Base-by-base conservation (phyloP, 179 eudicot species). In the Beta macrorhiza region DNA sequence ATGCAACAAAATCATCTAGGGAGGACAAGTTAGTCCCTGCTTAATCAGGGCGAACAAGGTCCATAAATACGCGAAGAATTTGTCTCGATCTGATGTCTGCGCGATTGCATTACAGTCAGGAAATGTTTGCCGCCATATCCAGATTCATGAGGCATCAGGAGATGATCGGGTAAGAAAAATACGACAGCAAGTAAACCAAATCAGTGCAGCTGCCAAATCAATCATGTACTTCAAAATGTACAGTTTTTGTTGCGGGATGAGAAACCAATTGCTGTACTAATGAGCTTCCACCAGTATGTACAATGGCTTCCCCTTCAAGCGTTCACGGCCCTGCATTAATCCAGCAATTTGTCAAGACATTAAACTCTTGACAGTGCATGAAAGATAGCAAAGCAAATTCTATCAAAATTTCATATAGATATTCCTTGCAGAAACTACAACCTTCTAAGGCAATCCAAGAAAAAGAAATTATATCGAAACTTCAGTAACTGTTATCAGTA, bases 241-340 rank as follows among this genome's bases (percentile, higher is more conserved):
- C 77, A 49, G 63, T 47, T 69, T n/a, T 80, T 74, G 13, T 59
- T 15, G n/a, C 68, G 72, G 14, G 45, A 67, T 58, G 71, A 19
- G 44, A n/a, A 25, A 19, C 47, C 56, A 57, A 11, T 2, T 55
- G 56, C 19, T 32, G 67, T 68, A 74, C 84, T 87, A 90, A 62
- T 89, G 91, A 76, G 91, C 87, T 81, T 91, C 92, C 85, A 91
- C 89, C 56, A 91, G 83, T 78, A 91, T 89, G 85, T 75, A 89
- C 15, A 91, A 67, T 12, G 94, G 94, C 86, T 91, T 91, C 8
- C 94, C 94, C 47, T 88, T 87, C 87, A 91, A 82, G 20, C 89
- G 88, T 0, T 88, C 90, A 51, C 94, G 88, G 14, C 94, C 94
- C 94, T 90, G 81, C 79, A 87, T 69, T 70, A 63, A 20, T 62